These are phyloP conservation scores for Lactifluus volemus DNA, from an alignment of 768 basidiomycete genomes.

Conservation along the genomic window DNA sequence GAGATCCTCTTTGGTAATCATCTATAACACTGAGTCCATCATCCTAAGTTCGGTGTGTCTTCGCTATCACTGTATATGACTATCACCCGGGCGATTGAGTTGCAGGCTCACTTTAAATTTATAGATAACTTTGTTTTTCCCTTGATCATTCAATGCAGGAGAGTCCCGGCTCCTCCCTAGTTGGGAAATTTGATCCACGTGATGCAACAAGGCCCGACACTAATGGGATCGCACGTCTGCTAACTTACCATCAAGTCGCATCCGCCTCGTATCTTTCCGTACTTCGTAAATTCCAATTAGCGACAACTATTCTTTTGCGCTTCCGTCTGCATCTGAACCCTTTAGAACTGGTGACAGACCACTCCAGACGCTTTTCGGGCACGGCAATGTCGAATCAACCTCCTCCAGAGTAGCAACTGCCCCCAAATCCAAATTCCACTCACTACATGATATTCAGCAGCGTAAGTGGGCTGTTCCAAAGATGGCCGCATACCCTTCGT, in stretches of 20 bases:
- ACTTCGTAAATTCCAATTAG: background rate
- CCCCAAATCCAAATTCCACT: constrained; percentile 25
- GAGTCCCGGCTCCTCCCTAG: no score
- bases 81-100: no score
- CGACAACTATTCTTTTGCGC: background rate
- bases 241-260: background rate
- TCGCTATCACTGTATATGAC: no score
- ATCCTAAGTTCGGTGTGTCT: no score
- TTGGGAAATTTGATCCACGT: no score
- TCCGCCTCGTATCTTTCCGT: background rate
- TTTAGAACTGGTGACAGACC: constrained; percentile 21
- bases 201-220: no score
- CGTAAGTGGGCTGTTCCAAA: constrained; percentile 29
- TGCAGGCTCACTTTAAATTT: no score
- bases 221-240: background rate
- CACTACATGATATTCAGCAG: constrained; percentile 30
- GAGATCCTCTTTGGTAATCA: no score
- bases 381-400: background rate
- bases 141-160: no score
- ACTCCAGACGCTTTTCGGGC: constrained; percentile 16
- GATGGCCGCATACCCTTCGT: constrained; percentile 30
- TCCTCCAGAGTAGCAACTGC: constrained; percentile 4
- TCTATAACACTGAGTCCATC: no score
- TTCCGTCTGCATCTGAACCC: constrained; percentile 18
- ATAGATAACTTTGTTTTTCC: no score